Percentiles rank a stretch among this genome's conserved stretches.
phyloP scores from a whole-genome alignment of 768 basidiomycete genomes.

The Neoboletus magnificus region DNA sequence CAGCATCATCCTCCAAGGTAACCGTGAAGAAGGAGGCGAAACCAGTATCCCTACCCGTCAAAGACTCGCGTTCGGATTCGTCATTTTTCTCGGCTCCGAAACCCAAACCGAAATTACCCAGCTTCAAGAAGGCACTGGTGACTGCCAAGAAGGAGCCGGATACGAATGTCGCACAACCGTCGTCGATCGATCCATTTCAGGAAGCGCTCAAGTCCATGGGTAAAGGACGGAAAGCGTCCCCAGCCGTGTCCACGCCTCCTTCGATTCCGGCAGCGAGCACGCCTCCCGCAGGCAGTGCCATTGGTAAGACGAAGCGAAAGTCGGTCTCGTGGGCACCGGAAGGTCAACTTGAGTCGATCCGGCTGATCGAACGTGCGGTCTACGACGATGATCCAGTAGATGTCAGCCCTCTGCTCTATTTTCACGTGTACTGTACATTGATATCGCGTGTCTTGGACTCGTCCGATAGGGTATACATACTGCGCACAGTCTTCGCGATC shows the following conservation, averaged over 20 bases:
- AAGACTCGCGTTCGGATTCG: constrained; percentile 81
- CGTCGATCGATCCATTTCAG: constrained; percentile 76
- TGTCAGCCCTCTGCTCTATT: constrained; percentile 60
- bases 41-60: constrained; percentile 39
- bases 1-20: constrained; percentile 25
- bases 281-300: constrained; percentile 36
- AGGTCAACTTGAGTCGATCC: constrained; percentile 67
- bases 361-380: constrained; percentile 78
- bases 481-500: constrained; percentile 72
- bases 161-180: constrained; percentile 67
- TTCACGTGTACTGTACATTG: constrained; percentile 49
- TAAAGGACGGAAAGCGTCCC: constrained; percentile 59
- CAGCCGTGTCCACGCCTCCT: constrained; percentile 59
- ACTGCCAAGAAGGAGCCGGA: constrained; percentile 50
- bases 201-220: constrained; percentile 77
- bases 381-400: constrained; percentile 88
- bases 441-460: constrained; percentile 37
- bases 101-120: constrained; percentile 78
- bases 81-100: constrained; percentile 89
- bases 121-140: constrained; percentile 75
- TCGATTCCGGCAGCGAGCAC: constrained; percentile 29
- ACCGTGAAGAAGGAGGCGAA: constrained; percentile 58
- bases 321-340: constrained; percentile 77
- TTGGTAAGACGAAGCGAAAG: constrained; percentile 66
- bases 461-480: constrained; percentile 66